A percentile compares a stretch with the other conserved stretches of the same genome.
Evolutionary conservation across 305 asterid genomes (phyloP).

Genomic region (Fraxinus angustifolia): DNA sequence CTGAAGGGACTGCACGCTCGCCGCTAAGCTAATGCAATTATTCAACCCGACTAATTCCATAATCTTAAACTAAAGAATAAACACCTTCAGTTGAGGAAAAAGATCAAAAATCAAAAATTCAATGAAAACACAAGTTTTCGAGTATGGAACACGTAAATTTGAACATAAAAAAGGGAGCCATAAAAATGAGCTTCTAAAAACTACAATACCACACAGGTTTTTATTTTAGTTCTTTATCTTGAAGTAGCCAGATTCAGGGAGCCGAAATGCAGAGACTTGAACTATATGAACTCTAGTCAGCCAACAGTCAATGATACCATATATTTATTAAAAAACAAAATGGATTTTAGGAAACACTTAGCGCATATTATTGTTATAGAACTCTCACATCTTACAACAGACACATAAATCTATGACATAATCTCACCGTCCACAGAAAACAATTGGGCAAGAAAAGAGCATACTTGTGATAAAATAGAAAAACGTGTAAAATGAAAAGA

Average conservation of each 20-base stretch:
- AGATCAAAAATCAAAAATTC: neutral
- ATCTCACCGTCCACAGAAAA: neutral
- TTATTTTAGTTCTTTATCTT: neutral
- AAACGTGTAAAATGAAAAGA: neutral
- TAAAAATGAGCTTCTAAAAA: neutral
- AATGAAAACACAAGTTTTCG: neutral
- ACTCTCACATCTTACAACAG: neutral
- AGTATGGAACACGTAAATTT: neutral
- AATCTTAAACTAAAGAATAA: neutral
- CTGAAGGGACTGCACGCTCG: neutral
- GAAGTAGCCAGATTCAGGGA: neutral
- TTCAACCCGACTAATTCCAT: neutral
- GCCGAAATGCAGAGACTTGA: neutral
- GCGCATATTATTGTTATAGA: neutral
- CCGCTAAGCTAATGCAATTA: neutral
- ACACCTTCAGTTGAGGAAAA: neutral
- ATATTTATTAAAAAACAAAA: neutral
- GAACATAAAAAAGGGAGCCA: neutral
- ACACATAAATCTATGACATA: neutral
- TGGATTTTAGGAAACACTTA: neutral
- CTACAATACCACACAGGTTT: neutral
- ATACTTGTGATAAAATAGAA: constrained; percentile 14
- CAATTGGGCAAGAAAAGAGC: constrained; percentile 13
- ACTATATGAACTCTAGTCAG: neutral
- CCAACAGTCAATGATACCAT: neutral